phyloP scores from a whole-genome alignment of 768 basidiomycete species.

The Suillus luteus region DNA sequence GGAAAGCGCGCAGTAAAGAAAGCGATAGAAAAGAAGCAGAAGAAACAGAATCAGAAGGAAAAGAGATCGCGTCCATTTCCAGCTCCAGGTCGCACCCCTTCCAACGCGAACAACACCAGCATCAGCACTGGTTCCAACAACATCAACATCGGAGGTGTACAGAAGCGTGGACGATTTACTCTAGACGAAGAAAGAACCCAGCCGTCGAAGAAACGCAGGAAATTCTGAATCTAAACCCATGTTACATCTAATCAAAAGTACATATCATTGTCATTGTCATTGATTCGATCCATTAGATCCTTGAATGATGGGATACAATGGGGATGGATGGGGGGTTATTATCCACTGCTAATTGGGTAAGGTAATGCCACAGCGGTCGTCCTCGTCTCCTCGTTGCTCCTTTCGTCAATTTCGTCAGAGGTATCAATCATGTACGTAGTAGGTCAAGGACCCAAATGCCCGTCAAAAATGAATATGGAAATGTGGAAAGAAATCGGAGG shows the following conservation, averaged over 20 bases:
- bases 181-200: constrained; percentile 15
- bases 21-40: constrained; percentile 87
- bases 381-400: background rate
- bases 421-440: constrained; percentile 2
- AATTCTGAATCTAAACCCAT: constrained; percentile 7
- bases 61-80: constrained; percentile 79
- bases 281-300: background rate
- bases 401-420: constrained; percentile 6
- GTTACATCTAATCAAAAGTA: background rate
- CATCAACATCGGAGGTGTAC: constrained; percentile 8
- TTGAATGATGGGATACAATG: constrained; percentile 5
- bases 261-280: background rate
- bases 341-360: constrained; percentile 6
- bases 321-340: constrained; percentile 1
- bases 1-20: constrained; percentile 84
- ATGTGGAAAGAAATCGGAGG: constrained; percentile 1
- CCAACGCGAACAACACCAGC: background rate
- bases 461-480: constrained; percentile 11
- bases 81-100: background rate
- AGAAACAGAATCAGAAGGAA: constrained; percentile 85
- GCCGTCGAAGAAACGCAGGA: constrained; percentile 27
- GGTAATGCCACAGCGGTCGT: background rate
- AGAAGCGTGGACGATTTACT: constrained; percentile 17
- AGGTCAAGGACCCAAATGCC: constrained; percentile 1
- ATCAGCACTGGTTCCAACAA: background rate